These are phyloP conservation scores for Mucor velutinosus DNA, from an alignment of 371 early-diverging fungal genomes.

Conservation along the genomic window DNA sequence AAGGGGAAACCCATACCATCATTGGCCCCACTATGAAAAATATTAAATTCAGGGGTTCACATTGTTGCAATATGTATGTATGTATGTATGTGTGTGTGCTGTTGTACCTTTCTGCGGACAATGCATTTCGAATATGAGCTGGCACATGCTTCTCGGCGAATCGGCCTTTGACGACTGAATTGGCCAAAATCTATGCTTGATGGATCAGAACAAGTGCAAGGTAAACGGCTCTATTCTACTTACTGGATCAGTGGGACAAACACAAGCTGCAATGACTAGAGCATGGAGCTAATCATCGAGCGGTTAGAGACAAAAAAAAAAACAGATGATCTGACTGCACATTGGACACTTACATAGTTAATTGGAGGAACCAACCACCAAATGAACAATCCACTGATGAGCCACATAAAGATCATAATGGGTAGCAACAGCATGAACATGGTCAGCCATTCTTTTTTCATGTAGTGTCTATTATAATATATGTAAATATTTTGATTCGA, in stretches of 20 bases:
- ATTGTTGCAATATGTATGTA: not conserved
- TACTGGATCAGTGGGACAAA: slow-evolving; percentile 97
- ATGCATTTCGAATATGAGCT: slow-evolving; percentile 77
- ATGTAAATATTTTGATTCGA: not conserved
- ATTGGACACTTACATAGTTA: slow-evolving; percentile 54
- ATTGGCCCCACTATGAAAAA: slow-evolving; percentile 68
- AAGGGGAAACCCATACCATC: slow-evolving; percentile 92
- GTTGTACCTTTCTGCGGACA: slow-evolving; percentile 83
- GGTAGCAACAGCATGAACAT: slow-evolving; percentile 82
- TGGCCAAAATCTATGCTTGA: slow-evolving; percentile 74
- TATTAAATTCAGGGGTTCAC: not conserved
- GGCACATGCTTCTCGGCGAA: slow-evolving; percentile 96
- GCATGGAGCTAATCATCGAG: slow-evolving; percentile 57
- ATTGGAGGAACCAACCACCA: slow-evolving; percentile 68
- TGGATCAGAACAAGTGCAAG: not conserved
- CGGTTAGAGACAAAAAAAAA: not conserved
- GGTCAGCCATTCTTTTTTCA: slow-evolving; percentile 64
- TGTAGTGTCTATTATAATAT: slow-evolving; percentile 40
- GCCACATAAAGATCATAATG: slow-evolving; percentile 88
- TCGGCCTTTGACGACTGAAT: slow-evolving; percentile 93
- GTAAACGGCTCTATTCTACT: not conserved
- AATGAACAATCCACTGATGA: slow-evolving; percentile 74
- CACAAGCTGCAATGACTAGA: slow-evolving; percentile 84
- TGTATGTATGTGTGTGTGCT: not conserved
- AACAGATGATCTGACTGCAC: not conserved